phyloP scores from a whole-genome alignment of 2,329 filamentous ascomycete genomes.

The Seiridium cupressi region DNA sequence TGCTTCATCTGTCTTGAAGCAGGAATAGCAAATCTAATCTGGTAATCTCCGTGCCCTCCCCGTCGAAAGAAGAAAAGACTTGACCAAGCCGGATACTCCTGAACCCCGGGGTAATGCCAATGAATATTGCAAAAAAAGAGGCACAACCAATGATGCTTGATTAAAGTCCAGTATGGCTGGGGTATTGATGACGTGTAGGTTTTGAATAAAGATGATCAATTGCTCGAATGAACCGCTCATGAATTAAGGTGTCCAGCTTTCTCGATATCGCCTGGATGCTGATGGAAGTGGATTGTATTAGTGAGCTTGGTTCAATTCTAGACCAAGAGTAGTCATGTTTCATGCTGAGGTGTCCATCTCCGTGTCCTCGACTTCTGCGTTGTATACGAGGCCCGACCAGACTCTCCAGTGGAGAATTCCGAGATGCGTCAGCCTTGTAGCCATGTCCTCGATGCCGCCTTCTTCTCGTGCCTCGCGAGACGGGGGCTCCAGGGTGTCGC shows the following conservation, averaged over 20 bases:
- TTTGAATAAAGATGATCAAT: background rate
- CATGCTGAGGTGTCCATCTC: constrained; percentile 13
- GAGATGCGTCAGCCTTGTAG: constrained; percentile 77
- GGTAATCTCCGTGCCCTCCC: background rate
- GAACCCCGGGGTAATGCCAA: constrained; percentile 5
- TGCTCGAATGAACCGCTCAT: background rate
- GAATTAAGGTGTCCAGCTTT: constrained; percentile 4
- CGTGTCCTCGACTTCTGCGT: constrained; percentile 31
- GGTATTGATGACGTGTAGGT: constrained; percentile 1
- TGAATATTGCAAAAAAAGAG: constrained; percentile 4
- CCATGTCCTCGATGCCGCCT: constrained; percentile 62
- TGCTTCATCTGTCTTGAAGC: background rate
- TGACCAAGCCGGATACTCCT: constrained; percentile 3
- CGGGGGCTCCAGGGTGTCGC: constrained; percentile 25
- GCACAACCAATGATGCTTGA: constrained; percentile 2
- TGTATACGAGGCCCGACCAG: constrained; percentile 76
- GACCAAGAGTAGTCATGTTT: background rate
- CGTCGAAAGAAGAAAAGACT: background rate
- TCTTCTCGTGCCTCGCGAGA: constrained; percentile 48
- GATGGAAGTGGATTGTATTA: constrained; percentile 1
- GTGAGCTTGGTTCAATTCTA: background rate
- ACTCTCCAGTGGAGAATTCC: constrained; percentile 87
- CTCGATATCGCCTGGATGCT: constrained; percentile 4
- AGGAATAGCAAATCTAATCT: constrained; percentile 1
- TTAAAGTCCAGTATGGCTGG: background rate